Evolutionary conservation across 1,284 basidiomycete species (phyloP).

Genomic region (Ceratobasidium theobromae): DNA sequence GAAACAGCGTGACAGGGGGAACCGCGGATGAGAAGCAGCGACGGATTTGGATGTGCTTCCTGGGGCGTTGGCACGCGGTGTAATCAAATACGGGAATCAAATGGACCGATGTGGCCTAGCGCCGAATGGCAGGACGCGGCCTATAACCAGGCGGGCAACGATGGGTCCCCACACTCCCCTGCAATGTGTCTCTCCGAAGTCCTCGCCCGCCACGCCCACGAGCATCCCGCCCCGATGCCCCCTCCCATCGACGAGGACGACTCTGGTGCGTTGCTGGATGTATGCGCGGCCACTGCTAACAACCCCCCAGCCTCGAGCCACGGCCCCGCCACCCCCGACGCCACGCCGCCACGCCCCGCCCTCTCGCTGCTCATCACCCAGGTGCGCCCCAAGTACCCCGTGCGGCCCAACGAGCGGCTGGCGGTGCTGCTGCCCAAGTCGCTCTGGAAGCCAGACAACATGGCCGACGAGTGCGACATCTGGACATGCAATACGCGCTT

Average conservation of each 20-base stretch:
- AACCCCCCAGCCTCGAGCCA: not conserved
- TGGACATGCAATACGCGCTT: constrained; percentile 65
- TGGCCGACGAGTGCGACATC: constrained; percentile 65
- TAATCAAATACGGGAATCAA: constrained; percentile 26
- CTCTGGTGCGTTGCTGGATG: constrained; percentile 24
- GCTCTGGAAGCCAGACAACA: constrained; percentile 72
- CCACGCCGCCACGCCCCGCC: not conserved
- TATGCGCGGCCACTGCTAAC: too few species aligned
- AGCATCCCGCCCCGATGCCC: not conserved
- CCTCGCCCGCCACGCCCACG: constrained; percentile 27
- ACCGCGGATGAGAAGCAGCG: not conserved
- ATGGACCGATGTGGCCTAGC: constrained; percentile 21
- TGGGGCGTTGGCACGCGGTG: constrained; percentile 12
- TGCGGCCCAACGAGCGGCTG: constrained; percentile 62
- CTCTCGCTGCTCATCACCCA: constrained; percentile 26
- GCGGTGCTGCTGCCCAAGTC: constrained; percentile 66
- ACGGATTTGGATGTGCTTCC: too few species aligned
- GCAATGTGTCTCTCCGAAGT: constrained; percentile 31
- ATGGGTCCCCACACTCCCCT: constrained; percentile 10
- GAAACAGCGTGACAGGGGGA: not conserved
- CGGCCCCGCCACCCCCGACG: constrained; percentile 11
- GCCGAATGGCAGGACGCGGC: too few species aligned
- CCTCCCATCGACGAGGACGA: constrained; percentile 3
- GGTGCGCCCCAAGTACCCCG: constrained; percentile 19
- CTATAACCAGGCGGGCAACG: constrained; percentile 3